Conservation (phyloP, 2,329 filamentous ascomycete species). For the Talaromyces sp. region DNA sequence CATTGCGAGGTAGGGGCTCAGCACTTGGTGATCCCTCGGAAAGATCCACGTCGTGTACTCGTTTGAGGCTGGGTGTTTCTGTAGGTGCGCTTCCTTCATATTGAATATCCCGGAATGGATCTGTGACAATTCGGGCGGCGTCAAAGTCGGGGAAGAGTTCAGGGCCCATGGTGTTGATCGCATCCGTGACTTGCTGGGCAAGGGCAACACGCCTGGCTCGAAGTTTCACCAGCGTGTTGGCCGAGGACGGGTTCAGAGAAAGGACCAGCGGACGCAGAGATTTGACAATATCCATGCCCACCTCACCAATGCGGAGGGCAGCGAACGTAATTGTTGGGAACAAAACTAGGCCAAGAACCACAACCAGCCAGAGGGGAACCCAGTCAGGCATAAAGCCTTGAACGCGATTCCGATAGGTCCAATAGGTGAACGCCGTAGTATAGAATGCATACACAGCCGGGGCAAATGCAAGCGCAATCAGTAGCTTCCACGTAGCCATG, state of each 20-base stretch:
- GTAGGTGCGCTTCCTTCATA: conserved; percentile 18
- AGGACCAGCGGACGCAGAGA: conserved; percentile 85
- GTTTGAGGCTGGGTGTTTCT: conserved; percentile 26
- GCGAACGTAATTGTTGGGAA: conserved; percentile 91
- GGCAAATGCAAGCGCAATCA: conserved; percentile 82
- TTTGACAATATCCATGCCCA: conserved; percentile 99
- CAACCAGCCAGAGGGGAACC: conserved; percentile 77
- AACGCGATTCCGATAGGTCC: conserved; percentile 78
- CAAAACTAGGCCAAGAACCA: conserved; percentile 73
- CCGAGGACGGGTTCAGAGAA: conserved; percentile 80
- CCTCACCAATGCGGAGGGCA: conserved; percentile 89
- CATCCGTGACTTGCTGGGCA: conserved; percentile 78
- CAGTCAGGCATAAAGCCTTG: conserved; percentile 79
- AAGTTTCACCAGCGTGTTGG: conserved; percentile 80
- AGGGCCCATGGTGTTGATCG: conserved; percentile 93
- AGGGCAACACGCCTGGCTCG: conserved; percentile 72
- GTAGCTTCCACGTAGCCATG: conserved; percentile 90
- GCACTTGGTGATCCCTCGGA: conserved; percentile 29
- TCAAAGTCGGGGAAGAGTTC: conserved; percentile 98
- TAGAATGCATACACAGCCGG: conserved; percentile 82
- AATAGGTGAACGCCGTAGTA: conserved; percentile 71
- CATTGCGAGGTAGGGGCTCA: conserved; percentile 75
- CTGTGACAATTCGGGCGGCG: conserved; percentile 67
- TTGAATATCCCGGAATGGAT: conserved; percentile 48
- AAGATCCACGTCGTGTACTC: conserved; percentile 24